A percentile compares a stretch with the other conserved stretches of the same genome.
Evolutionary conservation across 768 basidiomycete genomes (phyloP).

Genomic region (Trametopsis cervina): DNA sequence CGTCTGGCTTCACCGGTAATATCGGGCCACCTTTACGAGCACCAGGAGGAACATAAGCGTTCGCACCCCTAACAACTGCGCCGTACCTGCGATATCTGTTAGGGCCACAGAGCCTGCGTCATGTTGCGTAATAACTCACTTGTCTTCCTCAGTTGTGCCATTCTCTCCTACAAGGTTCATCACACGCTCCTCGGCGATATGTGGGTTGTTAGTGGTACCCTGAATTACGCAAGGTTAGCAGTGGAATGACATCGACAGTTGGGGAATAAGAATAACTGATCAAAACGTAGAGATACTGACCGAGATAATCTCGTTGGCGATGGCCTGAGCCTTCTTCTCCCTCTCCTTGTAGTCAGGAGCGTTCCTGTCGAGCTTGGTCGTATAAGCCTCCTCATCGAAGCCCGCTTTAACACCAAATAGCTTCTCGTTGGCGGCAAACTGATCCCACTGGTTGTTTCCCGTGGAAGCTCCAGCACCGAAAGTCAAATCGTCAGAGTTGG

Average conservation of each 20-base stretch:
- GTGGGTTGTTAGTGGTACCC: conserved; percentile 65
- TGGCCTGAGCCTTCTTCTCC: conserved; percentile 78
- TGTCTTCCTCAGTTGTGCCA: conserved; percentile 90
- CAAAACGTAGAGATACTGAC: conserved; percentile 37
- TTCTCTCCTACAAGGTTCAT: conserved; percentile 52
- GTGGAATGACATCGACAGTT: too few species aligned
- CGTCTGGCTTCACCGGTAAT: conserved; percentile 31
- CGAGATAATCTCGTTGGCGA: conserved; percentile 88
- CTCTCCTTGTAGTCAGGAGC: conserved; percentile 84
- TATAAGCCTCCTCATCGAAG: conserved; percentile 93
- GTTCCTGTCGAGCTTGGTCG: conserved; percentile 83
- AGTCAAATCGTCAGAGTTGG: conserved; percentile 56
- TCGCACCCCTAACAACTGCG: conserved; percentile 81
- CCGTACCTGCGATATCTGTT: conserved; percentile 58
- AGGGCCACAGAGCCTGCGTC: conserved; percentile 5
- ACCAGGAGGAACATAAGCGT: conserved; percentile 92
- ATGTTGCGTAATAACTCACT: conserved; percentile 42
- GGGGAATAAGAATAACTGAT: conserved; percentile 5
- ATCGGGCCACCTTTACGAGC: conserved; percentile 49
- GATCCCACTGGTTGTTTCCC: conserved; percentile 64
- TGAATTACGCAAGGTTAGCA: conserved; percentile 25
- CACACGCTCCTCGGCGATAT: conserved; percentile 86
- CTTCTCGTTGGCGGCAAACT: conserved; percentile 89
- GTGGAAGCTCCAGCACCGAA: conserved; percentile 50
- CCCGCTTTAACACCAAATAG: conserved; percentile 87